Percentiles rank a stretch among this genome's conserved stretches.
Conservation (phyloP, 2,329 filamentous ascomycete genomes). For the Verticillium nubilum region DNA sequence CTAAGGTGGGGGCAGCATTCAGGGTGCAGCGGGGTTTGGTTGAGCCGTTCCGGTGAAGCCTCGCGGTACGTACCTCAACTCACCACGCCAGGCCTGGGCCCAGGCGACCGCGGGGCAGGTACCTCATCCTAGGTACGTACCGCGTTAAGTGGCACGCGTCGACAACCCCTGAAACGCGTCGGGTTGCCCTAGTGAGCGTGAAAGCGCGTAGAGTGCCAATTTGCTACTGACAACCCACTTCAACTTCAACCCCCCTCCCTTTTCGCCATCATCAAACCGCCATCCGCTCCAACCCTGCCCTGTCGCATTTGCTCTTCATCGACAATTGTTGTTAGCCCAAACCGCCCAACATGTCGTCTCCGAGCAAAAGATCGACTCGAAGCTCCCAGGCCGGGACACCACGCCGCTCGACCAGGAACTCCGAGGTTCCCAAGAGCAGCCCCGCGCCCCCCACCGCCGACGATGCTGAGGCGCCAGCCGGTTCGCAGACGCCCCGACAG, state of each 20-base stretch:
- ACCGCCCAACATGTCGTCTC: slow-evolving; percentile 32
- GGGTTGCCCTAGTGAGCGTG: not conserved
- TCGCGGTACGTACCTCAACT: not conserved
- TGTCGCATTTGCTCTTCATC: not conserved
- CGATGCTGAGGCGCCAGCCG: slow-evolving; percentile 17
- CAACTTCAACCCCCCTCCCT: not conserved
- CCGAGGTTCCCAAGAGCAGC: slow-evolving; percentile 36
- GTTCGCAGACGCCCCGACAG: slow-evolving; percentile 37
- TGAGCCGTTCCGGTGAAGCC: slow-evolving; percentile 1
- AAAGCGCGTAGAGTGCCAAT: slow-evolving; percentile 5
- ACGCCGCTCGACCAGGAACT: slow-evolving; percentile 25
- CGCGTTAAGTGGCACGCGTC: slow-evolving; percentile 11
- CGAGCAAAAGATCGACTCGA: slow-evolving; percentile 40
- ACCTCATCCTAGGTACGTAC: not conserved
- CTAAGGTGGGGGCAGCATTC: not conserved
- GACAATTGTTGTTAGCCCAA: not conserved
- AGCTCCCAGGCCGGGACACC: slow-evolving; percentile 46
- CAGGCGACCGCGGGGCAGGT: not conserved
- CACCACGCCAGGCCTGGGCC: no score
- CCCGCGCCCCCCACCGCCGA: slow-evolving; percentile 23
- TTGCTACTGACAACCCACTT: slow-evolving; percentile 11
- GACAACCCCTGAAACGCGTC: slow-evolving; percentile 2
- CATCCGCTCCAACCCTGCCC: not conserved
- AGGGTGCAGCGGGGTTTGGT: not conserved
- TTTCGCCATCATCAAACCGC: not conserved